Conservation (phyloP, 2,329 filamentous ascomycete species). For the Aschersonia sp. region DNA sequence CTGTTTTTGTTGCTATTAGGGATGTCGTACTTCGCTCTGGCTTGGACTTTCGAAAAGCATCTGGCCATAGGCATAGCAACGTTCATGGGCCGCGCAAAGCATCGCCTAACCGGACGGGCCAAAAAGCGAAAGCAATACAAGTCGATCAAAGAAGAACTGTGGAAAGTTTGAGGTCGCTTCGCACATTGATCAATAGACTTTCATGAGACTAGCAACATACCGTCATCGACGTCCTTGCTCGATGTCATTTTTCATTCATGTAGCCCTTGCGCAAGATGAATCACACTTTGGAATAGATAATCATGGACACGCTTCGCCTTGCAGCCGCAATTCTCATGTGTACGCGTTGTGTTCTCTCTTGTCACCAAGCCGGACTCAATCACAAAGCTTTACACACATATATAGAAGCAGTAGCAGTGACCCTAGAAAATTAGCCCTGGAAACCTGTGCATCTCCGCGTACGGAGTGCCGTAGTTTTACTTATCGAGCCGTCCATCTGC, state of each 20-base stretch:
- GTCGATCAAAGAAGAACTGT: slow-evolving; percentile 48
- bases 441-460: too few relatives aligned
- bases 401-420: too few relatives aligned
- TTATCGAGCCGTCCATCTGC: too few relatives aligned
- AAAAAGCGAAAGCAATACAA: slow-evolving; percentile 89
- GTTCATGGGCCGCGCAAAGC: slow-evolving; percentile 46
- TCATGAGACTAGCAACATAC: too few relatives aligned
- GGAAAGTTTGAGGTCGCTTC: slow-evolving; percentile 5
- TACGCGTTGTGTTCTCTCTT: too few relatives aligned
- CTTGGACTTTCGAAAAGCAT: slow-evolving; percentile 59
- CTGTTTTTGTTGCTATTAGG: slow-evolving; percentile 59
- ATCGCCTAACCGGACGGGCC: slow-evolving; percentile 37
- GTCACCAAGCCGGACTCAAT: background rate
- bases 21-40: slow-evolving; percentile 48
- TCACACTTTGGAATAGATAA: background rate
- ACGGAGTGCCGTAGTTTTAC: too few relatives aligned
- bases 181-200: background rate
- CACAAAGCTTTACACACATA: too few relatives aligned
- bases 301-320: background rate
- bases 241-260: too few relatives aligned
- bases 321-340: too few relatives aligned
- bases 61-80: slow-evolving; percentile 57
- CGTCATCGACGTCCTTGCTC: too few relatives aligned
- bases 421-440: too few relatives aligned
- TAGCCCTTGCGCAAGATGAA: too few relatives aligned